Evolutionary conservation across 805 yeast species (phyloP), one percentile per base, ranked within the genome.

Genomic region (Kodamaea kakaduensis): DNA sequence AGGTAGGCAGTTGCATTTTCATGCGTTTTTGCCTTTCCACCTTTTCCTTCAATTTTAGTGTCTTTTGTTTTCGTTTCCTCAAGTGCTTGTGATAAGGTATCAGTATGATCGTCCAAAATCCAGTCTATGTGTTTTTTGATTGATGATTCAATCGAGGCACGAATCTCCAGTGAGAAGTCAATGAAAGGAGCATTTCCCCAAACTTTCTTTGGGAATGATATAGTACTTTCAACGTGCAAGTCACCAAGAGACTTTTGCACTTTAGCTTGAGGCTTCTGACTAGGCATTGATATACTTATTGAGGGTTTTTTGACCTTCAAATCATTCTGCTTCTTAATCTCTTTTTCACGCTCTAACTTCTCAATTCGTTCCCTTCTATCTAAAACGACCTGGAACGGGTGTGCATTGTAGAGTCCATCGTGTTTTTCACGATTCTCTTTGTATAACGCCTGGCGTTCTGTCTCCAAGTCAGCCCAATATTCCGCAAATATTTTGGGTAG

Each of bases 401-500:
- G 86, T 3, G 77, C 64, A 37, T 74, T 73, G 54, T 83, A 88
- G 4, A 71, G 46, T 23, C 57, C 54, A 40, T 71, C 72, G 33
- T 81, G 84, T 21, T 61, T 64, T 1, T 47, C 50, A 4, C 73
- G 69, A 49, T 76, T 64, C 6, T 56, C 59, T 39, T 71, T 72
- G 23, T 68, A 42, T n/a, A 78, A 42, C 25, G 56, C 50, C 43
- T 71, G 68, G 38, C 95, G 67, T 40, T 70, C 75, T 5, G 64
- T 68, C 37, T 85, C 95, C 39, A 90, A 60, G 14, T 73, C 77
- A 15, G 68, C 57, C 97, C 97, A 90, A 17, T 85, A 65, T 32
- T 75, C 75, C 44, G 86, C 78, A 54, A 86, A 95, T 20, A 81
- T 78, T 3, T 81, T 76, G 0, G 97, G 97, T 9, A 90, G 67